These are phyloP conservation scores for Conticribra weissflogii DNA, from an alignment of 108 stramenopile genomes.

Conservation along the genomic window DNA sequence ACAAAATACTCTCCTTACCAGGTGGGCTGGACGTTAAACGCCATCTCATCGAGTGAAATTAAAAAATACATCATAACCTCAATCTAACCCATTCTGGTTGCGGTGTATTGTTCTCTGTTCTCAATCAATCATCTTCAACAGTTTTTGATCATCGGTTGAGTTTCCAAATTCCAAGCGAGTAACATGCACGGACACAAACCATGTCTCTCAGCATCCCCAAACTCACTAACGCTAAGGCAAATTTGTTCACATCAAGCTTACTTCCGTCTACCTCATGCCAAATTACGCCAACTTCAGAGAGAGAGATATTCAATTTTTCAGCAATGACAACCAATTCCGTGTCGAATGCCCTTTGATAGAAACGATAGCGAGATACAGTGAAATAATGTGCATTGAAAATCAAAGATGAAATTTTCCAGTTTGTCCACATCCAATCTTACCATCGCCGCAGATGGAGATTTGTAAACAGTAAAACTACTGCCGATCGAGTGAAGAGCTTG, in stretches of 20 bases:
- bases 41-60: too few species aligned
- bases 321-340: slow-evolving; percentile 77
- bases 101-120: too few species aligned
- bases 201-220: slow-evolving; percentile 84
- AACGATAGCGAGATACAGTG: not conserved
- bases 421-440: slow-evolving; percentile 4
- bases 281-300: slow-evolving; percentile 76
- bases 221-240: slow-evolving; percentile 62
- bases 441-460: slow-evolving; percentile 77
- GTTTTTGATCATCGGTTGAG: slow-evolving; percentile 25
- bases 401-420: too few species aligned
- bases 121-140: too few species aligned
- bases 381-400: not conserved
- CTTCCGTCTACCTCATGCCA: slow-evolving; percentile 87
- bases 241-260: slow-evolving; percentile 71
- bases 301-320: slow-evolving; percentile 35
- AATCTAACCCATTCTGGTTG: too few species aligned
- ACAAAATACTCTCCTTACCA: too few species aligned
- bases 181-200: slow-evolving; percentile 84
- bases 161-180: slow-evolving; percentile 76
- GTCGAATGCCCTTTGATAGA: slow-evolving; percentile 69
- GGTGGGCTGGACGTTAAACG: too few species aligned
- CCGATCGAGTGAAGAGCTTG: slow-evolving; percentile 68
- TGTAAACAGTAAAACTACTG: slow-evolving; percentile 53
- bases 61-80: too few species aligned